Base-by-base conservation (phyloP, 2,329 filamentous ascomycete species). In the Penicillium sp. region DNA sequence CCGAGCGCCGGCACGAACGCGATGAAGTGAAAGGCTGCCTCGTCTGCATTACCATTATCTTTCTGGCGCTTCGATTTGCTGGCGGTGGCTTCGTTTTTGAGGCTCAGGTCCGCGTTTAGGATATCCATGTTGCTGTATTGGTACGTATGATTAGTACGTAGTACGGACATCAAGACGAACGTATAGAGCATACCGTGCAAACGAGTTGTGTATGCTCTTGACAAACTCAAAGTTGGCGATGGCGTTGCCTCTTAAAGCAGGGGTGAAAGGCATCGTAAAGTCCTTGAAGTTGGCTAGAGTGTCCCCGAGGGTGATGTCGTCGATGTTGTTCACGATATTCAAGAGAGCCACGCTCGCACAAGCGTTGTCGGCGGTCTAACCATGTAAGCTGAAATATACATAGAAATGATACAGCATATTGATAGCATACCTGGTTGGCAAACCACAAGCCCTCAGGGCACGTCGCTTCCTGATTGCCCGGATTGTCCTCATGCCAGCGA, bases 321-420 rank as follows among this genome's bases (percentile, higher is more conserved):
- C 76, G 23, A 86, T 81, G 68, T 97, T 97, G 83, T 96, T 95
- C 67, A 96, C 77, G 59, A 97, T 96, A 66, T 97, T 97, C 64
- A 97, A 81, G 62, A 97, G 79, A 3, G 94, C 91, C 47, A 97
- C 84, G n/a, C 90, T 94, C 20, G 91, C 94, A 73, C 94, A 99
- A 24, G 91, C 88, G 71, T 96, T 96, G 55, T 83, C 81, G 0
- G 85, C 87, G 1, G 89, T 91, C 87, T 93, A 21, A n/a, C 16
- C 38, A 30, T 21, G 45, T 65, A 12, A 61, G 60, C 21, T 7
- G 21, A 14, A 16, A 18, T 40, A 16, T 45, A 35, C 24, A n/a
- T 38, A 8, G 30, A 1, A n/a, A n/a, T n/a, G n/a, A 26, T 18
- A 24, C 35, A n/a, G 42, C 7, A 38, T 23, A 23, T 65, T 75